Evolutionary conservation across 306 rosid species (phyloP), one percentile per base, ranked within the genome.

Genomic region (Cucumis hystrix): DNA sequence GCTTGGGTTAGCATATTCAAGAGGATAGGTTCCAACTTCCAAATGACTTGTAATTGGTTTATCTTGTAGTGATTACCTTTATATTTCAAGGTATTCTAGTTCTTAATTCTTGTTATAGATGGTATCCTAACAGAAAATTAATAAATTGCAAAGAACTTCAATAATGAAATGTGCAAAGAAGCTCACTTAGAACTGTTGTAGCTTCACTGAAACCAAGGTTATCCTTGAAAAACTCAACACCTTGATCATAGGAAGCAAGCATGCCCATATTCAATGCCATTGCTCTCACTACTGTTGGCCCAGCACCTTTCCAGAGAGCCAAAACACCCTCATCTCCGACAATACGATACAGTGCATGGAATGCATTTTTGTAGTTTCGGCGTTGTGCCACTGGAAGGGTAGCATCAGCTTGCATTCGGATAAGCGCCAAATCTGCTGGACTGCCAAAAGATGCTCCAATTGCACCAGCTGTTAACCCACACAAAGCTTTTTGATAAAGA

Each of bases 221-320:
- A 86, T 95, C 99, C 93, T 83, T 92, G 93, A 84, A 95, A 75
- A 92, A 89, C 80, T 95, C 99, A 68, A 91, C 97, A 86, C 97
- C 76, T 82, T 95, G 99, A 78, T 95, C 99, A 78, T 95, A 95
- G 28, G 99, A 95, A 56, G 99, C 97, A 77, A 95, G 99, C 99
- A 95, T 95, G 23, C 99, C 99, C 99, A 95, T 95, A 86, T 95
- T 95, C 91, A 95, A 86, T 66, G 97, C 99, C 99, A 95, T 95
- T 47, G 99, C 99, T 81, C 99, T 89, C 25, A 95, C 97, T 0
- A 95, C 99, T 77, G 99, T 95, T 23, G 99, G 99, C 6, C 99
- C 99, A 8, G 99, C 99, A 79, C 99, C 99, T 79, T 95, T 95
- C 99, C 99, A 95, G 43, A 95, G 97, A 6, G 99, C 89, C 85